A percentile compares a stretch with the other conserved stretches of the same genome.
phyloP scores from a whole-genome alignment of 768 basidiomycete species.

The Auricularia auricula-judae region DNA sequence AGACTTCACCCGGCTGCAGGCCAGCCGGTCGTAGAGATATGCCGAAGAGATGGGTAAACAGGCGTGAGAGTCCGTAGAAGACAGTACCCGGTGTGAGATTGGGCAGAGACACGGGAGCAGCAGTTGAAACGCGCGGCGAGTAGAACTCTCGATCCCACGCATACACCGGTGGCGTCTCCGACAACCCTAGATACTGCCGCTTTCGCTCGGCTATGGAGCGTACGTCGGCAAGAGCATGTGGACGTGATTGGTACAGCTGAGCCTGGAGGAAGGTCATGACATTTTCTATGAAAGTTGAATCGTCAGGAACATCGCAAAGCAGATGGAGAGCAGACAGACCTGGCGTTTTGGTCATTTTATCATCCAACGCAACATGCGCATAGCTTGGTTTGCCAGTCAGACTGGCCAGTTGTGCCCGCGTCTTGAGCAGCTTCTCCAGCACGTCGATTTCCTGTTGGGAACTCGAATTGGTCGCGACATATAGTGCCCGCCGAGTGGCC shows the following conservation, averaged over 20 bases:
- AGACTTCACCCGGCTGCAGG: slow-evolving; percentile 67
- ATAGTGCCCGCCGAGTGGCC: slow-evolving; percentile 70
- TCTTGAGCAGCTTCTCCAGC: slow-evolving; percentile 63
- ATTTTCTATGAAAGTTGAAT: slow-evolving; percentile 41
- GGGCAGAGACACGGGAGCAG: slow-evolving; percentile 56
- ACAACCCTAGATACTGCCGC: slow-evolving; percentile 46
- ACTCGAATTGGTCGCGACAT: slow-evolving; percentile 72
- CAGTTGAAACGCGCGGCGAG: slow-evolving; percentile 66
- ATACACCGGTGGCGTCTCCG: slow-evolving; percentile 47
- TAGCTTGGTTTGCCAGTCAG: slow-evolving; percentile 80
- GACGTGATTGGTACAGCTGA: slow-evolving; percentile 67
- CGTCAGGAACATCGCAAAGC: not conserved
- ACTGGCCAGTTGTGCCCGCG: slow-evolving; percentile 71
- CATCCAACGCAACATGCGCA: slow-evolving; percentile 75
- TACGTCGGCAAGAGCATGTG: slow-evolving; percentile 66
- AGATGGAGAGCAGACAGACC: slow-evolving; percentile 32
- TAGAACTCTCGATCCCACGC: slow-evolving; percentile 99
- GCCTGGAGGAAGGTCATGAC: slow-evolving; percentile 79
- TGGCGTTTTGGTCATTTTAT: slow-evolving; percentile 97
- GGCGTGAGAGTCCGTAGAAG: slow-evolving; percentile 80
- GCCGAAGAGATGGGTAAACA: slow-evolving; percentile 84
- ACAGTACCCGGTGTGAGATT: slow-evolving; percentile 81
- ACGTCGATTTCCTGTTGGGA: slow-evolving; percentile 62
- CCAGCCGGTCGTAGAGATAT: slow-evolving; percentile 66
- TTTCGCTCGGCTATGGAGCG: slow-evolving; percentile 57